Percentiles rank a stretch among this genome's conserved stretches.
These are phyloP conservation scores for Monosporozyma solicola DNA, from an alignment of 805 yeast genomes.

Conservation along the genomic window DNA sequence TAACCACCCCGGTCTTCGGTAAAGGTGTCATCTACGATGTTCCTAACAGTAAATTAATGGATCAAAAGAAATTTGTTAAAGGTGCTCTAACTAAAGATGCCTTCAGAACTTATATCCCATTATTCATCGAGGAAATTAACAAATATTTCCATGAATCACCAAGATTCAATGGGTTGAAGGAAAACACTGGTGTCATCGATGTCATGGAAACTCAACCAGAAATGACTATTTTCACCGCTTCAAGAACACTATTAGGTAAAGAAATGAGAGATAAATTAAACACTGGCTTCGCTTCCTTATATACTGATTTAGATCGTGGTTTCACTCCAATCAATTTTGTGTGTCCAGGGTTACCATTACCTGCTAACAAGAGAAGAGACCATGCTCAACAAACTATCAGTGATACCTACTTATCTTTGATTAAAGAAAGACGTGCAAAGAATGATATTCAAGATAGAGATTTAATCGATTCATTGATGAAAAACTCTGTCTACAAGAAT, in stretches of 20 bases:
- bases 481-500: constrained; percentile 78
- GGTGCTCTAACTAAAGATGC: constrained; percentile 78
- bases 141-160: constrained; percentile 51
- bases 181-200: constrained; percentile 31
- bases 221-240: constrained; percentile 92
- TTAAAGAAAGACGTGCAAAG: constrained; percentile 59
- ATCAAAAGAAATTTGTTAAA: constrained; percentile 95
- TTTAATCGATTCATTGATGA: constrained; percentile 80
- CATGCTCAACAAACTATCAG: constrained; percentile 78
- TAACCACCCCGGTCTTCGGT: constrained; percentile 99
- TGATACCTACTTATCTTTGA: constrained; percentile 69
- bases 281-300: constrained; percentile 73
- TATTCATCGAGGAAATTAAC: constrained; percentile 68
- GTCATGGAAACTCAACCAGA: constrained; percentile 87
- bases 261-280: constrained; percentile 81
- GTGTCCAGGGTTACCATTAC: constrained; percentile 87
- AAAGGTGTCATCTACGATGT: constrained; percentile 97
- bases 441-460: constrained; percentile 82
- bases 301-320: constrained; percentile 90
- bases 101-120: constrained; percentile 79
- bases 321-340: constrained; percentile 94
- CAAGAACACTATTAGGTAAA: constrained; percentile 82
- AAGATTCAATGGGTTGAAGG: constrained; percentile 30
- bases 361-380: constrained; percentile 78
- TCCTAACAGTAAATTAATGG: constrained; percentile 90